Base-by-base conservation (phyloP, 1,139 yeast genomes). In the Hansenula sp. region DNA sequence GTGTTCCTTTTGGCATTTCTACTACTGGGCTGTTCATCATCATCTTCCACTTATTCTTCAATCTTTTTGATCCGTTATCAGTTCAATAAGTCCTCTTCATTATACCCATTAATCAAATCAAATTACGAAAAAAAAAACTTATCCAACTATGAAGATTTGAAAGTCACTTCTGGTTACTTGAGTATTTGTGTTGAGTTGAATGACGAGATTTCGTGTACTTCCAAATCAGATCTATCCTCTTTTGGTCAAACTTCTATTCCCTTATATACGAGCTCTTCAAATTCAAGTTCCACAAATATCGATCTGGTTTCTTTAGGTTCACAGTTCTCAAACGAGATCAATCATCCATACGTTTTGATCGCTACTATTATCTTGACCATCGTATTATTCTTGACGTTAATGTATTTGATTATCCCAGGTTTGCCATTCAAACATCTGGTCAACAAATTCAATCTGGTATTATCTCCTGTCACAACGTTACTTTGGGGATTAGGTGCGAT, bases 401-500 rank as follows among this genome's bases (percentile, higher is more conserved):
- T 75, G 13, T 81, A 79, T 60, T 58, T 64, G 6, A 54, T 71
- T 2, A 53, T 78, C 13, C 84, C 84, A 0, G 63, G 70, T 11
- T 49, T 77, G 4, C 87, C 88, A 1, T 55, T 45, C 17, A 74
- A 72, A 46, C 16, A 49, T 1, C 28, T 57, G 9, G 58, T 70
- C 5, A 62, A 65, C 27, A 69, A 65, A 41, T 49, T 67, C 3
- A 58, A 68, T 10, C 52, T 76, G 31, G 58, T 64, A 0, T 47
- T 76, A 17, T 62, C 76, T 5, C 62, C 72, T 0, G 45, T 67
- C 0, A 59, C 73, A 41, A 66, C 74, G 24, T 53, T 82, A 11
- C 44, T 81, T 4, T 82, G 89, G 86, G 86, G 87, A 0, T 62
- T 82, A 38, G 89, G 89, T 0, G 72, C 88, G 2, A 80, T 84